A percentile compares a stretch with the other conserved stretches of the same genome.
Conservation (phyloP, 768 basidiomycete genomes). For the Suillus fuscotomentosus region DNA sequence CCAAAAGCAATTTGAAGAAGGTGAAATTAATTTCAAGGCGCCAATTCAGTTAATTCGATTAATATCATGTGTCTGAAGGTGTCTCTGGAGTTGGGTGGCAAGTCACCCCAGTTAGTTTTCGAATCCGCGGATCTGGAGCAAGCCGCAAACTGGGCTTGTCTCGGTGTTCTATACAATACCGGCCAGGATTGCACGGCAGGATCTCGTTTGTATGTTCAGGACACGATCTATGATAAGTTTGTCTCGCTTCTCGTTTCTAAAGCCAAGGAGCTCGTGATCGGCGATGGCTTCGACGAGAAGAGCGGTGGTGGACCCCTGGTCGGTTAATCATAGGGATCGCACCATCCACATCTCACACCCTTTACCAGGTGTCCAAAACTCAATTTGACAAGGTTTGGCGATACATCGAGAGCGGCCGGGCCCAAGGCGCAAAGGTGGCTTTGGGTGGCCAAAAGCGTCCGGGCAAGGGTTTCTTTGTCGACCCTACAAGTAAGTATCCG, state of each 20-base stretch:
- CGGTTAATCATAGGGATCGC: conserved; percentile 24
- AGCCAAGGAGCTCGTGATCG: conserved; percentile 69
- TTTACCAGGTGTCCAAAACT: conserved; percentile 67
- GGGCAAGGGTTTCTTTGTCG: conserved; percentile 83
- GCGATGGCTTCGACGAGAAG: conserved; percentile 76
- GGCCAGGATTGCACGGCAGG: conserved; percentile 96
- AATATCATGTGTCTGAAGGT: conserved; percentile 42
- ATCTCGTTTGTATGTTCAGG: conserved; percentile 87
- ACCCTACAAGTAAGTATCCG: conserved; percentile 74
- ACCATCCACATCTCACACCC: conserved; percentile 1
- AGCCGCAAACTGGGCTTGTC: conserved; percentile 84
- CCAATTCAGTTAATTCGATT: conserved; percentile 7
- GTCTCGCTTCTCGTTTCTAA: conserved; percentile 61
- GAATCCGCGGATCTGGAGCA: conserved; percentile 84
- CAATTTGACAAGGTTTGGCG: conserved; percentile 86
- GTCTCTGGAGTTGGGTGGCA: conserved; percentile 92
- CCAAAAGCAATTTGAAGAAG: conserved; percentile 93
- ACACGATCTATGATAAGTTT: conserved; percentile 85
- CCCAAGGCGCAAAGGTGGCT: conserved; percentile 75
- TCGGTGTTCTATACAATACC: conserved; percentile 85
- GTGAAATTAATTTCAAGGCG: conserved; percentile 30
- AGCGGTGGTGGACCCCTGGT: conserved; percentile 85
- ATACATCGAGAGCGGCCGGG: conserved; percentile 85
- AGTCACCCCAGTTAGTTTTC: conserved; percentile 87
- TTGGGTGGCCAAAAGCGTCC: conserved; percentile 80